Conservation (phyloP, 139 green algal species). For the Limnomonas spitsbergensis region DNA sequence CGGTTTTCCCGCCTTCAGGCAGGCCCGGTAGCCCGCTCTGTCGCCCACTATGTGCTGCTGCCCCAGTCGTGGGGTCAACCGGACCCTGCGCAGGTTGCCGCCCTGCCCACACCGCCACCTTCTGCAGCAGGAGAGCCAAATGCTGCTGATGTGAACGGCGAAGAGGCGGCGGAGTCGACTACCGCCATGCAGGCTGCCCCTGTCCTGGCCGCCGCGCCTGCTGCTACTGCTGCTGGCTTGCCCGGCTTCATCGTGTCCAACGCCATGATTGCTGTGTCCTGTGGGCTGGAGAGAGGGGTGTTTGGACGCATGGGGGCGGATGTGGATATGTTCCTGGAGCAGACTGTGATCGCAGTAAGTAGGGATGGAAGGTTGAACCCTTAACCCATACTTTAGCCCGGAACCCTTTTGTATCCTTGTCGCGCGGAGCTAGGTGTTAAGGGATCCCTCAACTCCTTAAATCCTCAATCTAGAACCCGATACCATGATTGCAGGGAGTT, state of each 20-base stretch:
- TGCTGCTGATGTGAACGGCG: neutral
- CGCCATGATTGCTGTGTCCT: conserved; percentile 23
- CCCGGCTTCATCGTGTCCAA: conserved; percentile 5
- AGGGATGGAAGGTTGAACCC: neutral
- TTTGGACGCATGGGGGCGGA: conserved; percentile 27
- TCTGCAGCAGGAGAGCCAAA: conserved; percentile 1
- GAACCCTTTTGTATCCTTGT: neutral
- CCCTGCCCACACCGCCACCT: neutral
- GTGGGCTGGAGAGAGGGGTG: neutral
- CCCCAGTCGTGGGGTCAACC: conserved; percentile 9
- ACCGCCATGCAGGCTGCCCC: neutral
- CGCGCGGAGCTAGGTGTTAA: no score
- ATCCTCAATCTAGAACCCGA: no score
- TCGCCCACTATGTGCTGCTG: conserved; percentile 52
- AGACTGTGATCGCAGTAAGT: conserved; percentile 67
- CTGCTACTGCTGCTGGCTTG: neutral
- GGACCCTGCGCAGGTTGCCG: neutral
- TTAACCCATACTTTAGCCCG: neutral
- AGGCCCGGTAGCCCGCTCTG: conserved; percentile 51
- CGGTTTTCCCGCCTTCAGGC: conserved; percentile 32
- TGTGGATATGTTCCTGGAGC: conserved; percentile 67
- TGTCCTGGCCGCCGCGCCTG: neutral
- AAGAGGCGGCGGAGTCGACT: neutral
- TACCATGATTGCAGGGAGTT: no score
- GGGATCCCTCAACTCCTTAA: no score